Evolutionary conservation across 1,284 basidiomycete species (phyloP).

Genomic region (Marasmius sp.): DNA sequence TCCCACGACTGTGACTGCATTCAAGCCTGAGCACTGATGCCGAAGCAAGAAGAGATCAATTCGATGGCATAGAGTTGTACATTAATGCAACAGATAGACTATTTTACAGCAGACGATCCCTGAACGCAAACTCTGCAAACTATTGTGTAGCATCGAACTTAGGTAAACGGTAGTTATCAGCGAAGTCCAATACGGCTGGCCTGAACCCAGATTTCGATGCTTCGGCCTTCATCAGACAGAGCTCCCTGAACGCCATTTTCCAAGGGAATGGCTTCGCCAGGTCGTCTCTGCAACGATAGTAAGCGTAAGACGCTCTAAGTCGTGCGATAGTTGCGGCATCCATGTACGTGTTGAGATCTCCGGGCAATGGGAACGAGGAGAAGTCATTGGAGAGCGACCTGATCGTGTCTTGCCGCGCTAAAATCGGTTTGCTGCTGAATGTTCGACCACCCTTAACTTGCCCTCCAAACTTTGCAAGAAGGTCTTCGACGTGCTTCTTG

Average conservation of each 20-base stretch:
- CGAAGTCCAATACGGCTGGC: background rate
- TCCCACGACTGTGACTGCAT: too few relatives aligned
- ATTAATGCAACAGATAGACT: too few relatives aligned
- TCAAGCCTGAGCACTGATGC: too few relatives aligned
- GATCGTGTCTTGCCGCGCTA: conserved; percentile 37
- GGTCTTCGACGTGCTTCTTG: conserved; percentile 24
- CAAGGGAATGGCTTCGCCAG: background rate
- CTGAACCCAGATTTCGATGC: background rate
- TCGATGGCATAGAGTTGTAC: too few relatives aligned
- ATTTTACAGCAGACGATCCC: too few relatives aligned
- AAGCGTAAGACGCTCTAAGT: conserved; percentile 10
- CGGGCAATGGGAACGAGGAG: conserved; percentile 9
- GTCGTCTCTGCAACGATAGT: background rate
- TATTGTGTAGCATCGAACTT: too few relatives aligned
- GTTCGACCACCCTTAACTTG: background rate
- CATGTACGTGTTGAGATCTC: conserved; percentile 3
- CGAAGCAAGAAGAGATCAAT: too few relatives aligned
- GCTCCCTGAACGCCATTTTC: background rate
- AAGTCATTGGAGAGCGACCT: conserved; percentile 35
- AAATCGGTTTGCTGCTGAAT: conserved; percentile 35
- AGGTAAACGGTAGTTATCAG: background rate
- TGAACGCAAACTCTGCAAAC: too few relatives aligned
- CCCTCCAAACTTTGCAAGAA: conserved; percentile 18
- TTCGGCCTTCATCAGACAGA: background rate
- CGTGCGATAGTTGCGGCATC: conserved; percentile 2